These are phyloP conservation scores for Lippia alba DNA, from an alignment of 305 asterid species.

Conservation along the genomic window DNA sequence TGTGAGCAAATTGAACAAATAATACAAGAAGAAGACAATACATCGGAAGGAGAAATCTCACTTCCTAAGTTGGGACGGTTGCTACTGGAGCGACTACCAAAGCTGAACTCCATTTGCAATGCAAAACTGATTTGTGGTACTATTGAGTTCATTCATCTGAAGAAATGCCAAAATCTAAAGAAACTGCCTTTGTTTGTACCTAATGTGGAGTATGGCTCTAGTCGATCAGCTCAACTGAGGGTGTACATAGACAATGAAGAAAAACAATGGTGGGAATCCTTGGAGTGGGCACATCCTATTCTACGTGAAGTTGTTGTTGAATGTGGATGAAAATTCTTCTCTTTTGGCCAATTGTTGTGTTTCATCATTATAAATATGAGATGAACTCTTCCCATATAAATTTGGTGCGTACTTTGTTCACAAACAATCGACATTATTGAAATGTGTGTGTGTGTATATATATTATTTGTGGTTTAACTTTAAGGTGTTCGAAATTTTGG, in stretches of 20 bases:
- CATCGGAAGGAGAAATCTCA: not conserved
- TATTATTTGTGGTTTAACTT: no score
- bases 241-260: not conserved
- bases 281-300: not conserved
- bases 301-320: no score
- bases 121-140: constrained; percentile 10
- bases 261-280: not conserved
- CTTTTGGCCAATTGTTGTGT: no score
- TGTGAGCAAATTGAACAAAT: constrained; percentile 21
- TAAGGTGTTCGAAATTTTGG: no score
- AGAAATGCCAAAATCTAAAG: constrained; percentile 10
- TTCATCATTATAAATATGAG: no score
- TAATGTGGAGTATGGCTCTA: not conserved
- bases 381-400: no score
- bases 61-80: not conserved
- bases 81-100: not conserved
- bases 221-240: not conserved
- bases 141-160: not conserved
- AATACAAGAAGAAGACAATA: not conserved
- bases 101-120: not conserved
- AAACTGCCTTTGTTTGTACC: constrained; percentile 13
- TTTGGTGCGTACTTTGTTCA: no score
- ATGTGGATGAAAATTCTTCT: no score
- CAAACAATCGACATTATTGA: no score
- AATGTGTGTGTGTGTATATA: not conserved